Conservation (phyloP, 768 basidiomycete genomes). For the Suillus occidentalis region DNA sequence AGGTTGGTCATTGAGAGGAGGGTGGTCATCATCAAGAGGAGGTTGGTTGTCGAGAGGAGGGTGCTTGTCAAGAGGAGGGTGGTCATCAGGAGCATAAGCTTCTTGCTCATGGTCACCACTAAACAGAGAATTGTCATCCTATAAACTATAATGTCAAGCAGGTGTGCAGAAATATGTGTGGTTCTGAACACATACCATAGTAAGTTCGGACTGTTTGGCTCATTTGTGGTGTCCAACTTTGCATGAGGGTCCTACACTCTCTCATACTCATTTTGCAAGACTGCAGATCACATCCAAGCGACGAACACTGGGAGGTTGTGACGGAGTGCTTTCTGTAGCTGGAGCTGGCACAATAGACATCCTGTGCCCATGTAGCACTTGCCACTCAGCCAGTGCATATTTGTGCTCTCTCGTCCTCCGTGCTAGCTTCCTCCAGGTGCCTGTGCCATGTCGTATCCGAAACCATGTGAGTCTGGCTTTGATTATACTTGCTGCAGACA, state of each 20-base stretch:
- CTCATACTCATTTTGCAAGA: neutral
- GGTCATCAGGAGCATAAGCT: neutral
- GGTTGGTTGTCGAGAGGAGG: too few species aligned
- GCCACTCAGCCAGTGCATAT: neutral
- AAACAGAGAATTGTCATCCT: neutral
- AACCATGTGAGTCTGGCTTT: neutral
- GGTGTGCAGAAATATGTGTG: neutral
- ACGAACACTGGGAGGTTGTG: neutral
- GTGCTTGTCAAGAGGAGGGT: neutral
- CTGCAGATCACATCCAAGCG: neutral
- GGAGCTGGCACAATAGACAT: neutral
- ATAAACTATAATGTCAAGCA: neutral
- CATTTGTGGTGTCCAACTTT: neutral
- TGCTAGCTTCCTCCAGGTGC: slow-evolving; percentile 4
- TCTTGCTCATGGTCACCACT: neutral
- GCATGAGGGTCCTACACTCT: neutral
- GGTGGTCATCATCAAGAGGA: too few species aligned
- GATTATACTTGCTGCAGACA: slow-evolving; percentile 5
- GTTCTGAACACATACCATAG: too few species aligned
- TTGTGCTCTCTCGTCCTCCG: slow-evolving; percentile 1
- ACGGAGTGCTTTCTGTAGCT: neutral
- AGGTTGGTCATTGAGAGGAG: too few species aligned
- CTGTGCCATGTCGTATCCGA: neutral
- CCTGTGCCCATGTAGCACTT: neutral
- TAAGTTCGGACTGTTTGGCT: neutral